A percentile compares a stretch with the other conserved stretches of the same genome.
These are phyloP conservation scores for Barnettozyma californica DNA, from an alignment of 805 yeast genomes.

Conservation along the genomic window DNA sequence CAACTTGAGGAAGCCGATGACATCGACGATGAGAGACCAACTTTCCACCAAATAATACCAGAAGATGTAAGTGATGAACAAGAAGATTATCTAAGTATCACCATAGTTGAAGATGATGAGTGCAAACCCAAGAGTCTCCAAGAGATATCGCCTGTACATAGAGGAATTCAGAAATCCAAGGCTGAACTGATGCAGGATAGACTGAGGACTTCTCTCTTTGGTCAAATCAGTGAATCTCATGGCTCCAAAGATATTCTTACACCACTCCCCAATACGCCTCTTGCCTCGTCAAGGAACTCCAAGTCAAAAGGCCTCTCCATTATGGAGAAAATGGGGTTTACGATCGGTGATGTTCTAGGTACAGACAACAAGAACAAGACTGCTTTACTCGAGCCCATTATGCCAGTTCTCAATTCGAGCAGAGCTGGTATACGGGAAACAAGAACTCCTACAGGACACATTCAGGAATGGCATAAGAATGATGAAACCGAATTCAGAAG, in stretches of 20 bases:
- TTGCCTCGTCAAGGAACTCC: background rate
- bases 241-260: background rate
- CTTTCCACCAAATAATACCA: background rate
- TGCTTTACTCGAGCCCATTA: constrained; percentile 31
- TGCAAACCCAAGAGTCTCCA: constrained; percentile 7
- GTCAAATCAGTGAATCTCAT: constrained; percentile 8
- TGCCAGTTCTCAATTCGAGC: constrained; percentile 14
- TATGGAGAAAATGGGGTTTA: constrained; percentile 58
- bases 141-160: background rate
- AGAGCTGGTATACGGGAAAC: constrained; percentile 23
- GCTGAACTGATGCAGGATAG: constrained; percentile 6
- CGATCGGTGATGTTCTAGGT: constrained; percentile 43
- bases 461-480: background rate
- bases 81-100: constrained; percentile 28
- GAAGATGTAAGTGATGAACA: constrained; percentile 8
- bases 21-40: constrained; percentile 7
- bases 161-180: background rate
- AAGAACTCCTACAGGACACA: constrained; percentile 11
- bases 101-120: constrained; percentile 13
- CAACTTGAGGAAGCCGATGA: constrained; percentile 2
- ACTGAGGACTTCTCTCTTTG: constrained; percentile 20
- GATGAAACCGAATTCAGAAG: constrained; percentile 17
- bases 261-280: constrained; percentile 6
- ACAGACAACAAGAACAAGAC: constrained; percentile 13
- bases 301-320: constrained; percentile 43